A percentile compares a stretch with the other conserved stretches of the same genome.
phyloP scores from a whole-genome alignment of 2,329 filamentous ascomycete genomes.

The Chaetoscypha palmicola region DNA sequence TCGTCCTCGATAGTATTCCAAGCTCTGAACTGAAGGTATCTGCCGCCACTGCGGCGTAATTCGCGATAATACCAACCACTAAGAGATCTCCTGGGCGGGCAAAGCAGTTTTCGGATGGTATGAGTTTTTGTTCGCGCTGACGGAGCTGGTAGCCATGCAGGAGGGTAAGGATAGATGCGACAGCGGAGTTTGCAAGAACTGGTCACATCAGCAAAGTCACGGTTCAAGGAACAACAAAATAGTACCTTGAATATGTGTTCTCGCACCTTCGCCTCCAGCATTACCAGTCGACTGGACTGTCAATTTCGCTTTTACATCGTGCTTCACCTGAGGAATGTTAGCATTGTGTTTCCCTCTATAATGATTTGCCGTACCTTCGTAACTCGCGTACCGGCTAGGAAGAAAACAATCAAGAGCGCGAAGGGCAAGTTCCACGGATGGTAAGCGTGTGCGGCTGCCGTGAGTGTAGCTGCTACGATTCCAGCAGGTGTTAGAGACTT shows the following conservation, averaged over 20 bases:
- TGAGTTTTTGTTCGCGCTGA: constrained; percentile 34
- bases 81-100: constrained; percentile 56
- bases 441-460: constrained; percentile 74
- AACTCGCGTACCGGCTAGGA: constrained; percentile 72
- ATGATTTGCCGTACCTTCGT: constrained; percentile 83
- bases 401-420: constrained; percentile 74
- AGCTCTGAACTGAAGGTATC: constrained; percentile 96
- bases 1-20: constrained; percentile 72
- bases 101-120: constrained; percentile 38
- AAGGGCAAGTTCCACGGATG: constrained; percentile 96
- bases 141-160: constrained; percentile 55
- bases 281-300: constrained; percentile 71
- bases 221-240: not conserved
- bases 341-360: too few species aligned
- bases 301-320: constrained; percentile 73
- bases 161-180: constrained; percentile 59
- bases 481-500: constrained; percentile 75
- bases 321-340: constrained; percentile 81
- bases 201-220: constrained; percentile 11
- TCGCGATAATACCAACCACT: constrained; percentile 61
- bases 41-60: constrained; percentile 86
- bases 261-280: constrained; percentile 70
- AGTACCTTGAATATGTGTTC: constrained; percentile 72
- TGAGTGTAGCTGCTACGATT: constrained; percentile 63
- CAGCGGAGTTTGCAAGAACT: constrained; percentile 80